Evolutionary conservation across 164 flowering plant genomes (phyloP), one percentile per base, ranked within the genome.

Genomic region (Nymphaea thermarum): DNA sequence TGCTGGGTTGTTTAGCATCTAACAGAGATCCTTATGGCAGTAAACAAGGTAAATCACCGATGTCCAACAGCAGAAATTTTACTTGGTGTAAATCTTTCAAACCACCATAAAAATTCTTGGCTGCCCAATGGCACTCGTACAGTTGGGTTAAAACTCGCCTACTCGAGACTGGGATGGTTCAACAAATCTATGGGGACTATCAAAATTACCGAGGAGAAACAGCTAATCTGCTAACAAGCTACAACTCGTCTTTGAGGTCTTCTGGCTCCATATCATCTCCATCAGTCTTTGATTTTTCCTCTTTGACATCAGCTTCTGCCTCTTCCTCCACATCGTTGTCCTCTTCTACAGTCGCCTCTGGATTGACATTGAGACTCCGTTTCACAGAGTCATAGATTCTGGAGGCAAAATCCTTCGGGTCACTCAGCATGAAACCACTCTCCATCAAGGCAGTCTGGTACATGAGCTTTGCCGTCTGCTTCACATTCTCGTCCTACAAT

Each of bases 361-460:
- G 89, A 70, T 82, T 87, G 66, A 94, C 84, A 65, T 86, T 78
- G 44, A 94, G 80, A 71, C 92, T 81, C 18, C 77, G n/a, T 76
- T 88, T 94, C 76, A 91, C 97, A 0, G 95, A 81, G 67, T 70
- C 72, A 71, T 94, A 88, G 66, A 94, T 88, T 2, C 84, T 73
- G n/a, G 85, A 78, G 6, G 99, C 96, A 67, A 94, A 91, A 61
- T 87, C 93, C 80, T 91, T 88, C 42, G 97, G 97, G 64, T 91
- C 96, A 43, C 16, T 68, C 5, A 82, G 85, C 62, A 73, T 15
- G 74, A 94, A 94, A 10, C 99, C 99, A 72, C 97, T 91, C 80
- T 91, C 97, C 90, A 91, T 81, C 14, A 94, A 83, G 6, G 96
- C 95, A 5, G 97, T 94, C 68, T 94, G 97, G 82, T 94, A 94